Evolutionary conservation across 768 basidiomycete genomes (phyloP).

Genomic region (Hygrophorus pudorinus): DNA sequence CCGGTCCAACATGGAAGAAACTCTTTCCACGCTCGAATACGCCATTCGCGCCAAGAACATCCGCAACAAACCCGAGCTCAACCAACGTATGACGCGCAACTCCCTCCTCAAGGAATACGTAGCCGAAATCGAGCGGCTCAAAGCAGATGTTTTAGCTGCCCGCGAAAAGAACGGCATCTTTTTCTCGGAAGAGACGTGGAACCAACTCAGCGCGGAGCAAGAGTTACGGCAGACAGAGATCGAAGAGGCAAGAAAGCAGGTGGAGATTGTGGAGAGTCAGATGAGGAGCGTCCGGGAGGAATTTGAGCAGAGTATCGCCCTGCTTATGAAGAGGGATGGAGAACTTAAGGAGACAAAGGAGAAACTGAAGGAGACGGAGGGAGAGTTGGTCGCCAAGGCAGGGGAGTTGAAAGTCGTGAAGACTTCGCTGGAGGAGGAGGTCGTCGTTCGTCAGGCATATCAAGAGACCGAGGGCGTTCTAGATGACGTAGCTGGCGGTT

Average conservation of each 20-base stretch:
- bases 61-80: conserved; percentile 89
- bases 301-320: conserved; percentile 79
- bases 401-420: conserved; percentile 50
- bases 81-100: conserved; percentile 89
- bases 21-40: conserved; percentile 94
- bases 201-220: conserved; percentile 67
- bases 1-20: conserved; percentile 91
- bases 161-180: conserved; percentile 96
- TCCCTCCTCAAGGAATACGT: conserved; percentile 90
- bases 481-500: conserved; percentile 59
- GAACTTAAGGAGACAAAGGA: conserved; percentile 60
- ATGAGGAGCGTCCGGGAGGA: conserved; percentile 75
- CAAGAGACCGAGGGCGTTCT: conserved; percentile 62
- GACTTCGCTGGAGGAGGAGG: conserved; percentile 66
- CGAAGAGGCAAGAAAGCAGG: conserved; percentile 74
- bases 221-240: conserved; percentile 69
- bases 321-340: conserved; percentile 65
- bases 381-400: conserved; percentile 41
- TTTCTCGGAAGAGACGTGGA: conserved; percentile 87
- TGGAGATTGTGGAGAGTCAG: conserved; percentile 76
- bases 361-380: conserved; percentile 41
- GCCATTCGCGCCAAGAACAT: conserved; percentile 93
- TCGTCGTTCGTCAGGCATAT: conserved; percentile 66
- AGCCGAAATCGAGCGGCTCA: conserved; percentile 86
- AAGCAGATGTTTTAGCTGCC: conserved; percentile 82